A percentile compares a stretch with the other conserved stretches of the same genome.
phyloP scores from a whole-genome alignment of 345 rosid species.

The Raphanus raphanistrum region DNA sequence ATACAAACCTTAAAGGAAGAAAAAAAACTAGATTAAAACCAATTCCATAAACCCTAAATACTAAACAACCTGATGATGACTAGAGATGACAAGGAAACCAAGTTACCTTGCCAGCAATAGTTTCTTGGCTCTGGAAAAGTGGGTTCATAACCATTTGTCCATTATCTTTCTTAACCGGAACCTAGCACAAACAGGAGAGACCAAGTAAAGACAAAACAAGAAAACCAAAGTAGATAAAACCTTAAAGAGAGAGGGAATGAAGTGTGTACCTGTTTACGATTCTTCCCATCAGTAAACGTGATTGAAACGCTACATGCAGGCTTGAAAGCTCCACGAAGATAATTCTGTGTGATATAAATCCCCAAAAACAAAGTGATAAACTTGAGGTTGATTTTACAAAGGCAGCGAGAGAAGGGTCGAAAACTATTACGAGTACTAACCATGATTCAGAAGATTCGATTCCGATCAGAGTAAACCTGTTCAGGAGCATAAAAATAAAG shows the following conservation, averaged over 20 bases:
- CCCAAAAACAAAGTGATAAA: not conserved
- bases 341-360: slow-evolving; percentile 60
- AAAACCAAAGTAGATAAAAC: not conserved
- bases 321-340: slow-evolving; percentile 92
- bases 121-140: slow-evolving; percentile 94
- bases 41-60: not conserved
- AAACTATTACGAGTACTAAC: slow-evolving; percentile 19
- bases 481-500: slow-evolving; percentile 15
- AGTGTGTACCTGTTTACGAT: slow-evolving; percentile 69
- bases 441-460: slow-evolving; percentile 35
- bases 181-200: slow-evolving; percentile 43
- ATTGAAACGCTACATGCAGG: slow-evolving; percentile 76
- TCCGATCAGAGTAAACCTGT: slow-evolving; percentile 17
- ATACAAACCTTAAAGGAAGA: slow-evolving; percentile 53
- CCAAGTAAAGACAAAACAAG: slow-evolving; percentile 6
- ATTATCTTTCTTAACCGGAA: slow-evolving; percentile 93
- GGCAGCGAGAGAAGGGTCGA: not conserved
- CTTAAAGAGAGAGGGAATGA: not conserved
- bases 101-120: slow-evolving; percentile 80
- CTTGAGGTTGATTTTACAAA: not conserved
- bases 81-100: not conserved
- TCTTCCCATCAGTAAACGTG: slow-evolving; percentile 75
- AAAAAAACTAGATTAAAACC: not conserved
- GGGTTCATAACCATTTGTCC: slow-evolving; percentile 81
- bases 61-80: not conserved